Base-by-base conservation (phyloP, 805 yeast species). In the Saccharomycopsis fodiens region DNA sequence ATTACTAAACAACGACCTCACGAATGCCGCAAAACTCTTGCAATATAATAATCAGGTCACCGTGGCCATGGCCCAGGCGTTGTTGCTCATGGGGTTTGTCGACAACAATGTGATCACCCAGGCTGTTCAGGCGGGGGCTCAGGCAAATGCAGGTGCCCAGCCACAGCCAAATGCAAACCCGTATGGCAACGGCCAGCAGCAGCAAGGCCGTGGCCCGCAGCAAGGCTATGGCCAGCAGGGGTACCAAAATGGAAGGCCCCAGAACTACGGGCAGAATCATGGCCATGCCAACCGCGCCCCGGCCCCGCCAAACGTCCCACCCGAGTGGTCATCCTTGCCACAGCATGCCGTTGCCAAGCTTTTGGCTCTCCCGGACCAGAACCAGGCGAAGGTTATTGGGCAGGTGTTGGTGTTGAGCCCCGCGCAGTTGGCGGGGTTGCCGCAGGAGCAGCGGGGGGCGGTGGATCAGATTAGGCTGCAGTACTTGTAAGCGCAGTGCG, bases 61-160 rank as follows among this genome's bases (percentile, higher is more conserved):
- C 2, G 65, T 77, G 2, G 72, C 85, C 1, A 79, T 85, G 1
- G 78, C 89, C 0, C 93, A 84, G 58, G 84, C 88, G 2, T 65
- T 84, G 51, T 63, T 84, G 16, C 67, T 82, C 40, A 83, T 84
- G 89, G 94, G 93, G 1, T 70, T 84, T 36, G 76, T 84, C 19
- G 85, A 82, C 58, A 68, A 72, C 32, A 78, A 76, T 38, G 82
- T 80, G n/a, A 76, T 83, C n/a, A 69, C 70, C 30, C 75, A 78
- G 50, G 76, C 85, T 3, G 59, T 69, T 19, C 53, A 56, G 53
- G 56, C 57, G 35, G 16, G 23, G 8, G 29, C 27, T 21, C 17
- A 6, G 34, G 4, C 2, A 35, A 15, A 10, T 16, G 23, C 25
- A n/a, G n/a, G 17, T 5, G 19, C 15, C 8, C 15, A 31, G 8